Evolutionary conservation across 2,329 filamentous ascomycete species (phyloP), one percentile per base, ranked within the genome.

Genomic region (Calonectria pseudoturangicola): DNA sequence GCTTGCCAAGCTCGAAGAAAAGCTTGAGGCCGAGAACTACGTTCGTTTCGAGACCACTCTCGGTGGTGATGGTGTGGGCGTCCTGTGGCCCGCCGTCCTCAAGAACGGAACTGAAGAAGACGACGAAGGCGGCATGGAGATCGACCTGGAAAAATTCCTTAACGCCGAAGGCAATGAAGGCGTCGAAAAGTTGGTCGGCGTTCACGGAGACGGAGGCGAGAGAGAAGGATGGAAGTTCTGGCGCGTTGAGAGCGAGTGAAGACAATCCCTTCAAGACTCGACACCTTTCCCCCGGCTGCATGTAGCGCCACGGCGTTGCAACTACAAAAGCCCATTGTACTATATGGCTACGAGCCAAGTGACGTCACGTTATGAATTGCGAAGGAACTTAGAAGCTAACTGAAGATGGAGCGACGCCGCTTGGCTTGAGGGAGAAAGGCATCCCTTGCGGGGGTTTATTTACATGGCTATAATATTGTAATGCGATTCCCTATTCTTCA

Each of bases 11-110:
- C 86, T 98, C 18, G 91, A 96, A 76, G 81, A 87, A 47, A 90
- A 92, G 73, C 89, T 96, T 2, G 86, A 90, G 4, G 84, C 87
- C 0, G 94, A 95, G 79, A 94, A 94, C 1, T 99, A 97, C 82
- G 89, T 92, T 79, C 93, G 93, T 78, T 98, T 98, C 80, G 91
- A 96, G 83, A 97, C 95, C 0, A 98, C 94, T 0, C 90, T 99
- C 0, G 97, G 96, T 4, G 96, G 96, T 47, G 95, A 98, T 79
- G 97, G 97, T 15, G 95, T 99, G 1, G 97, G 97, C 45, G 95
- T 99, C 2, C 89, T 99, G 5, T 98, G 94, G 92, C 97, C 97
- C 0, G 97, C 97, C 0, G 93, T 98, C 0, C 87, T 98, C 30
- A 94, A 95, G 82, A 98, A 97, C 73, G 94, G 93, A 7, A 91